phyloP scores from a whole-genome alignment of 1,284 basidiomycete genomes.

The Sporisorium iseilematis-ciliati region DNA sequence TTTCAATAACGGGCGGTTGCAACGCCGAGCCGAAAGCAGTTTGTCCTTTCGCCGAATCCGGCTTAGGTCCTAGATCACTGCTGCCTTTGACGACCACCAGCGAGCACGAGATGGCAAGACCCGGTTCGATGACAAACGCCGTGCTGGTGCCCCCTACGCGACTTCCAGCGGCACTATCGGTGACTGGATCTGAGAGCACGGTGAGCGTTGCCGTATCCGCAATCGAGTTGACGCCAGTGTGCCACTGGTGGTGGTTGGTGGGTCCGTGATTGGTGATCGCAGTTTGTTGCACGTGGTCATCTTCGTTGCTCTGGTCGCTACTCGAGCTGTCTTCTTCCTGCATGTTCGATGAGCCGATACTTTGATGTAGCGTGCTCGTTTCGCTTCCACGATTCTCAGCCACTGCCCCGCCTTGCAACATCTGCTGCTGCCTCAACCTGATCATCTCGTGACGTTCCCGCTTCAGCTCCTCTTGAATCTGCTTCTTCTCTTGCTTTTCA shows the following conservation, averaged over 20 bases:
- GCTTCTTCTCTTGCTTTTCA: slow-evolving; percentile 23
- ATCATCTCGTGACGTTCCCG: slow-evolving; percentile 19
- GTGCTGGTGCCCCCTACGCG: slow-evolving; percentile 18
- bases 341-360: slow-evolving; percentile 5
- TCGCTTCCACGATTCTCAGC: neutral
- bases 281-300: neutral
- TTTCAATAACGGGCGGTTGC: neutral
- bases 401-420: slow-evolving; percentile 9
- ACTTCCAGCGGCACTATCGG: neutral
- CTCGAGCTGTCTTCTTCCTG: neutral
- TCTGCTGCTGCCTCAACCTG: slow-evolving; percentile 19
- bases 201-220: slow-evolving; percentile 30
- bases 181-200: slow-evolving; percentile 18
- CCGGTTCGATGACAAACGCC: slow-evolving; percentile 19
- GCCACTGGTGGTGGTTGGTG: slow-evolving; percentile 8
- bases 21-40: neutral
- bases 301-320: slow-evolving; percentile 1
- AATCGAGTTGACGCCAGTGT: neutral
- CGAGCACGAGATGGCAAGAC: slow-evolving; percentile 25
- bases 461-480: slow-evolving; percentile 34
- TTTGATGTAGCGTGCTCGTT: neutral
- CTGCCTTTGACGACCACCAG: slow-evolving; percentile 21
- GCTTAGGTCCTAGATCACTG: neutral
- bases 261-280: slow-evolving; percentile 12
- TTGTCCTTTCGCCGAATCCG: slow-evolving; percentile 1